These are phyloP conservation scores for Yamadazyma spencermartinsiae DNA, from an alignment of 1,139 yeast species.

Conservation along the genomic window DNA sequence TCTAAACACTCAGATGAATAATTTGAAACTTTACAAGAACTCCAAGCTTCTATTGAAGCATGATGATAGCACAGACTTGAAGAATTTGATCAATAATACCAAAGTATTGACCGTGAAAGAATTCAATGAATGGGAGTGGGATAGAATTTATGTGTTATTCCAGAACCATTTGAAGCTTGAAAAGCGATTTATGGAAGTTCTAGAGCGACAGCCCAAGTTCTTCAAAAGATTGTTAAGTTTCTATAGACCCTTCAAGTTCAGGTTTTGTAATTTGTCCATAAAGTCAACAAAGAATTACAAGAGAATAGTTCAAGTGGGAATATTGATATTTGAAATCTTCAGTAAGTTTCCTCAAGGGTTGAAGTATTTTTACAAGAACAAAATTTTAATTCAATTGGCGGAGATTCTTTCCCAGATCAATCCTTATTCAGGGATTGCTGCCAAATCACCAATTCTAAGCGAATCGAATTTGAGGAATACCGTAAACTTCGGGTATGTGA, in stretches of 20 bases:
- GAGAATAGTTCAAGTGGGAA: slow-evolving; percentile 68
- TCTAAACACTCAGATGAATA: slow-evolving; percentile 1
- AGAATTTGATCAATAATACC: slow-evolving; percentile 64
- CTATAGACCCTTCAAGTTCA: slow-evolving; percentile 84
- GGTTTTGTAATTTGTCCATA: slow-evolving; percentile 60
- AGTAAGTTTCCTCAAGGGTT: slow-evolving; percentile 65
- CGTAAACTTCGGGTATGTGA: slow-evolving; percentile 73
- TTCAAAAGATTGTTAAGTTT: slow-evolving; percentile 82
- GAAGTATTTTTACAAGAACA: slow-evolving; percentile 67
- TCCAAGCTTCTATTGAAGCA: not conserved
- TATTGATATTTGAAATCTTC: slow-evolving; percentile 68
- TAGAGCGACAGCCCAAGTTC: slow-evolving; percentile 75
- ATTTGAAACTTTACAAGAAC: not conserved
- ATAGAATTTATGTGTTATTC: slow-evolving; percentile 49
- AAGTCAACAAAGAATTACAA: slow-evolving; percentile 42
- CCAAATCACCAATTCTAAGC: slow-evolving; percentile 74
- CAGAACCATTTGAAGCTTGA: slow-evolving; percentile 80
- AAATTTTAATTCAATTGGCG: slow-evolving; percentile 80
- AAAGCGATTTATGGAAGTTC: slow-evolving; percentile 71
- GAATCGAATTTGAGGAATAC: slow-evolving; percentile 60
- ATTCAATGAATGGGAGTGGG: slow-evolving; percentile 87
- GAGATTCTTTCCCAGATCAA: slow-evolving; percentile 87
- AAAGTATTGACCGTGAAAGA: slow-evolving; percentile 77
- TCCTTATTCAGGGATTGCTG: slow-evolving; percentile 72
- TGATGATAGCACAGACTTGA: slow-evolving; percentile 71